Evolutionary conservation across 352 stramenopile genomes (phyloP), one percentile per base, ranked within the genome.

Genomic region (Pythium pyrilobum): DNA sequence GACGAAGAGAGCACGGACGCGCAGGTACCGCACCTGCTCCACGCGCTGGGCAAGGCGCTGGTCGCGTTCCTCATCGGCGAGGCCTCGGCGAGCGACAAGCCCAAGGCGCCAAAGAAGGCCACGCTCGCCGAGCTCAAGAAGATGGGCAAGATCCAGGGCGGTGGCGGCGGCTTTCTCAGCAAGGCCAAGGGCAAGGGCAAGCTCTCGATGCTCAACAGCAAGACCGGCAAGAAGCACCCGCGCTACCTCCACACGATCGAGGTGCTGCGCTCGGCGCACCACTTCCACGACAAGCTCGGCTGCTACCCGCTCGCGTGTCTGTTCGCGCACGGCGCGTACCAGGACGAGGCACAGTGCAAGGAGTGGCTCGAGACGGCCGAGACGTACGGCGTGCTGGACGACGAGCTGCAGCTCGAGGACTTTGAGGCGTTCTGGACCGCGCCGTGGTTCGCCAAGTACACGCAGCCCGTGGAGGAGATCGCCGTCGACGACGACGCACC

Each of bases 281-380:
- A 91, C 48, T 85, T 90, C 31, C 80, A 93, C 59, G 82, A 93
- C 66, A 84, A 87, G 56, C 72, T 93, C 16, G 82, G 82, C 0
- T 81, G 78, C 45, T 93, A 93, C 54, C 73, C 77, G 37, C 66
- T 93, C 9, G 78, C 82, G 8, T 77, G 66, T 53, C 53, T 91
- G 41, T 91, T 86, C 52, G 82, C 82, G 5, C 61, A 62, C 2
- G 50, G 71, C 1, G 51, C 55, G 16, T 87, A 85, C 47, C 52
- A 72, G 62, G 68, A 93, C 56, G 75, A 90, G 56, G 55, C 86
- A 69, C 71, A 89, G 53, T 91, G 78, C 40, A 70, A 74, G 4
- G 72, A 64, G 21, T 93, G 82, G 80, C 67, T 93, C 2, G 82
- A 89, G 50, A 93, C 82, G 11, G 78, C 74, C 11, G 77, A 89